phyloP scores from a whole-genome alignment of 768 basidiomycete species.

The Kwoniella europaea region DNA sequence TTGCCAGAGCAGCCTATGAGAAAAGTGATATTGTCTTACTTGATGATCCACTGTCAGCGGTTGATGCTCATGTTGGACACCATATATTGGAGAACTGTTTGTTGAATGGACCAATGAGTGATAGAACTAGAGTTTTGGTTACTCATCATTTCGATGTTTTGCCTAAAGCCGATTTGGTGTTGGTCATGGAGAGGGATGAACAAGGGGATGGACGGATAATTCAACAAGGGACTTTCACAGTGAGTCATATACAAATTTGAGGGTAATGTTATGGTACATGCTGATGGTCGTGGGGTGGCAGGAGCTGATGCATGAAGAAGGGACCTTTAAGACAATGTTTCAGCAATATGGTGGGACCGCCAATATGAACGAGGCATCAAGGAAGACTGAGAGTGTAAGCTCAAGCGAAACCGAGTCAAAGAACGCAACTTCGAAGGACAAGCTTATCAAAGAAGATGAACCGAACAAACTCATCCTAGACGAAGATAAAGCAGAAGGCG shows the following conservation, averaged over 20 bases:
- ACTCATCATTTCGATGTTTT: slow-evolving; percentile 58
- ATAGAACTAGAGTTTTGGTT: slow-evolving; percentile 68
- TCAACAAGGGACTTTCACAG: slow-evolving; percentile 68
- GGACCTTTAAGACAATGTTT: not conserved
- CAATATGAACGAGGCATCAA: not conserved
- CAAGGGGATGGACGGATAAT: slow-evolving; percentile 59
- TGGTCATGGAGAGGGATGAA: slow-evolving; percentile 51
- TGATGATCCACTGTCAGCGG: slow-evolving; percentile 67
- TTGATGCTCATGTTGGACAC: slow-evolving; percentile 77
- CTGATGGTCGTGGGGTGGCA: not conserved
- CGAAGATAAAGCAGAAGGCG: slow-evolving; percentile 4
- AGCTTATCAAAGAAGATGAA: not conserved
- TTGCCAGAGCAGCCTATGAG: slow-evolving; percentile 53
- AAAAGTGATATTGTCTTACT: slow-evolving; percentile 51
- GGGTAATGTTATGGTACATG: not conserved
- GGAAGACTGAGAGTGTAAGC: not conserved
- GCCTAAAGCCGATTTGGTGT: slow-evolving; percentile 51
- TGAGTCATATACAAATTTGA: slow-evolving; percentile 17
- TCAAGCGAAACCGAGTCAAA: not conserved
- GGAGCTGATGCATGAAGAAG: not conserved
- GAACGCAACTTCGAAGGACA: not conserved
- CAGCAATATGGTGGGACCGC: not conserved
- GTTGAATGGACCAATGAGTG: slow-evolving; percentile 59
- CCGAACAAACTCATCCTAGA: slow-evolving; percentile 6
- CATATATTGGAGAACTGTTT: slow-evolving; percentile 70